phyloP scores from a whole-genome alignment of 2,329 filamentous ascomycete species.

The Magnaporthales sp. region DNA sequence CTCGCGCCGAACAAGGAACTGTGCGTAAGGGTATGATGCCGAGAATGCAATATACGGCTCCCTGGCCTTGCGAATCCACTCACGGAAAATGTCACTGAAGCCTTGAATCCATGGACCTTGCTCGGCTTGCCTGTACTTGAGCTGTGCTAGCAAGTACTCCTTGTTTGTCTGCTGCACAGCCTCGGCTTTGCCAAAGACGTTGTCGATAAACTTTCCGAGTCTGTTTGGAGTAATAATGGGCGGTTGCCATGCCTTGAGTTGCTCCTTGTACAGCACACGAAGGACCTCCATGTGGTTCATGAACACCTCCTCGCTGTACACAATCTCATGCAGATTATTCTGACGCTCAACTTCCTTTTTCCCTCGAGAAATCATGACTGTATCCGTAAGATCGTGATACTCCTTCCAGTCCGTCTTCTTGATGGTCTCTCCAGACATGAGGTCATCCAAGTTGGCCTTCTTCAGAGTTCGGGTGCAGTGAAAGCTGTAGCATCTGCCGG shows the following conservation, averaged over 20 bases:
- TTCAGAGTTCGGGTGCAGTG: conserved; percentile 91
- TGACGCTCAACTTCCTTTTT: conserved; percentile 90
- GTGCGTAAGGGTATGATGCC: conserved; percentile 74
- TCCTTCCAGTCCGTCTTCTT: conserved; percentile 80
- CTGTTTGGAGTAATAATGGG: conserved; percentile 73
- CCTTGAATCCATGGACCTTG: conserved; percentile 91
- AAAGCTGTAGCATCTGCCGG: conserved; percentile 81
- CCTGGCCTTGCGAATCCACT: conserved; percentile 95
- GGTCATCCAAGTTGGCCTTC: conserved; percentile 79
- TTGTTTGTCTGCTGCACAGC: conserved; percentile 85
- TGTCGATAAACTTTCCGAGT: conserved; percentile 68
- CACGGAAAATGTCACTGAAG: conserved; percentile 94
- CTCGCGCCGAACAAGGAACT: conserved; percentile 76
- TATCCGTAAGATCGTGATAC: conserved; percentile 77
- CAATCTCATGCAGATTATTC: conserved; percentile 90
- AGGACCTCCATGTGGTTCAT: conserved; percentile 86
- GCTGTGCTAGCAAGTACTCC: conserved; percentile 80
- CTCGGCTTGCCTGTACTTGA: conserved; percentile 95
- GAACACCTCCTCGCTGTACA: conserved; percentile 85
- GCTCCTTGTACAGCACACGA: conserved; percentile 75
- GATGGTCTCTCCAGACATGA: conserved; percentile 58
- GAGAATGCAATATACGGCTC: conserved; percentile 88
- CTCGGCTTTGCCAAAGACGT: conserved; percentile 88
- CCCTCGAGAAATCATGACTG: conserved; percentile 59
- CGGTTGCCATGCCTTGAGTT: conserved; percentile 62